These are phyloP conservation scores for Clathrus columnatus DNA, from an alignment of 768 basidiomycete species.

Conservation along the genomic window DNA sequence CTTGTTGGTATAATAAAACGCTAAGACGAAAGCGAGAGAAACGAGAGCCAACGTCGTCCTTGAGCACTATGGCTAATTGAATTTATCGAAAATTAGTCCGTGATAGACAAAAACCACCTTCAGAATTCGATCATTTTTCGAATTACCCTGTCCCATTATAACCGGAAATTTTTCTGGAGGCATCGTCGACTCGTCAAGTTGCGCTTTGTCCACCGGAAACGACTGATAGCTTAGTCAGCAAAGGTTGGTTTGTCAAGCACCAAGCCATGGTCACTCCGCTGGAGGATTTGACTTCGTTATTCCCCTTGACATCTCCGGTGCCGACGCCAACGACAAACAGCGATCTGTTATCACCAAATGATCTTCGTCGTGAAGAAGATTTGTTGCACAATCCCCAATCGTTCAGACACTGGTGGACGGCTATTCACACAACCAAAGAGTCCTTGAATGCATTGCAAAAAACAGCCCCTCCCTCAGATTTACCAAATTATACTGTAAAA, in stretches of 20 bases:
- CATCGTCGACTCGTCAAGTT: background rate
- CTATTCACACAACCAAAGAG: conserved; percentile 70
- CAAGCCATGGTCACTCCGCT: conserved; percentile 25
- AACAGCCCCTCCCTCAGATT: conserved; percentile 39
- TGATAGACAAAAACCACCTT: background rate
- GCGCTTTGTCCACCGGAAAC: background rate
- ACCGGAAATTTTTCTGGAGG: background rate
- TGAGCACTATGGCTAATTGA: background rate
- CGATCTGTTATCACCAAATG: conserved; percentile 61
- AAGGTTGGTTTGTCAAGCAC: background rate
- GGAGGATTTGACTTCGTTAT: conserved; percentile 46
- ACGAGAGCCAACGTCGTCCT: background rate
- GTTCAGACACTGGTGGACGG: conserved; percentile 89
- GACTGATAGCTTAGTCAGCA: background rate
- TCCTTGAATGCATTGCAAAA: conserved; percentile 48
- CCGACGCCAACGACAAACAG: conserved; percentile 77
- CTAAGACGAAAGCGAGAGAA: background rate
- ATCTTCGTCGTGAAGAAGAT: conserved; percentile 89
- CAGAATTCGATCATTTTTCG: background rate
- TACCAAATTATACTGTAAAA: conserved; percentile 40
- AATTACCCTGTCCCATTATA: background rate
- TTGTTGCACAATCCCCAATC: conserved; percentile 84
- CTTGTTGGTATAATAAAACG: background rate
- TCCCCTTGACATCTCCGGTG: conserved; percentile 80
- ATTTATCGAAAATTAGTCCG: background rate